These are phyloP conservation scores for Monilinia laxa DNA, from an alignment of 2,329 filamentous ascomycete species.

Conservation along the genomic window DNA sequence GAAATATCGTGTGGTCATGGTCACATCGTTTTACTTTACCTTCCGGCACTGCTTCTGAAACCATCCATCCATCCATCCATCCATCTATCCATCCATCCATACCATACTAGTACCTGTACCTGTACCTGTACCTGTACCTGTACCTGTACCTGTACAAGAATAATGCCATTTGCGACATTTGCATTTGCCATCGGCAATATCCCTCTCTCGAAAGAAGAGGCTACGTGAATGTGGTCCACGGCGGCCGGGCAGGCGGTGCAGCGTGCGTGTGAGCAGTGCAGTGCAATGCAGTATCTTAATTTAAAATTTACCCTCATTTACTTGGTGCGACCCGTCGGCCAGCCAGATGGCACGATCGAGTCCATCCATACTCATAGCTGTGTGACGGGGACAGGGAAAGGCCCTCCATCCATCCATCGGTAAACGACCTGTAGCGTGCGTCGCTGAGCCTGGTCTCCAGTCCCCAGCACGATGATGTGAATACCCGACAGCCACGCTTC, in stretches of 20 bases:
- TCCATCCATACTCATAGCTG: background rate
- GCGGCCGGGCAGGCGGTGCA: too few species aligned
- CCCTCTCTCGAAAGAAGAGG: too few species aligned
- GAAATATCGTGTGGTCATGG: background rate
- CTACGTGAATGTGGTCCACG: too few species aligned
- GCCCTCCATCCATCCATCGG: background rate
- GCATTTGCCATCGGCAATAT: background rate
- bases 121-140: too few species aligned
- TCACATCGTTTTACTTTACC: background rate
- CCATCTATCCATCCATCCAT: too few species aligned
- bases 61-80: background rate
- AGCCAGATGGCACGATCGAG: slow-evolving; percentile 13
- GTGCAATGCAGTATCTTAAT: too few species aligned
- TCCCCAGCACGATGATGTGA: slow-evolving; percentile 11
- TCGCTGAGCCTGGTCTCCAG: background rate
- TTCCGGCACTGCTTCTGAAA: slow-evolving; percentile 11
- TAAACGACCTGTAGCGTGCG: background rate
- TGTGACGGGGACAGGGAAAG: background rate
- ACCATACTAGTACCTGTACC: too few species aligned
- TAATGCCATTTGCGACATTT: background rate
- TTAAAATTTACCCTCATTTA: background rate
- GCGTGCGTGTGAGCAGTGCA: too few species aligned
- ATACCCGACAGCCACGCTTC: slow-evolving; percentile 10
- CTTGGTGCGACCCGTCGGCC: background rate
- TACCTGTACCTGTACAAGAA: background rate